A percentile compares a stretch with the other conserved stretches of the same genome.
phyloP scores from a whole-genome alignment of 768 basidiomycete genomes.

The Mycena rebaudengoi region DNA sequence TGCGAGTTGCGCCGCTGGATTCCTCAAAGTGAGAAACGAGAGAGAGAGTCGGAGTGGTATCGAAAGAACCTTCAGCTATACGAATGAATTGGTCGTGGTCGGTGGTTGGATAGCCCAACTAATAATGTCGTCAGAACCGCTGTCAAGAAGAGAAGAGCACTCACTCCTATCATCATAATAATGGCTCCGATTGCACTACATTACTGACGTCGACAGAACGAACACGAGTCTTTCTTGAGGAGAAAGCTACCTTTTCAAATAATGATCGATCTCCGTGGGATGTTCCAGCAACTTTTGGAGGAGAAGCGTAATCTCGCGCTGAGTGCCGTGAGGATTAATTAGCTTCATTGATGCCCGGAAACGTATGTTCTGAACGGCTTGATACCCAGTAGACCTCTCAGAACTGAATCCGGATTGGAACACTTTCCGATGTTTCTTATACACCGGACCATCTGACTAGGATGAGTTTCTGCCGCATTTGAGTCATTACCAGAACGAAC shows the following conservation, averaged over 20 bases:
- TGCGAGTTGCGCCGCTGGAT: slow-evolving; percentile 35
- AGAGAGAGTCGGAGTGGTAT: not conserved
- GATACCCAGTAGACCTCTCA: too few relatives aligned
- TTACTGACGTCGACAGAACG: not conserved
- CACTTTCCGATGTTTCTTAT: too few relatives aligned
- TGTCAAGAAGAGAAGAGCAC: not conserved
- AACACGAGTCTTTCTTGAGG: not conserved
- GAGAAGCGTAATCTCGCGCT: slow-evolving; percentile 21
- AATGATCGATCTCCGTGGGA: slow-evolving; percentile 15
- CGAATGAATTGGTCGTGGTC: slow-evolving; percentile 28
- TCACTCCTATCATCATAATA: slow-evolving; percentile 27
- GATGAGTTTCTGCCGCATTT: too few relatives aligned
- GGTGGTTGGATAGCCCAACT: slow-evolving; percentile 21
- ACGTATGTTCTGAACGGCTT: too few relatives aligned
- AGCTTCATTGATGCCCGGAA: too few relatives aligned
- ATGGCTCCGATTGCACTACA: slow-evolving; percentile 26
- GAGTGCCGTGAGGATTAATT: too few relatives aligned
- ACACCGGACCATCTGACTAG: too few relatives aligned
- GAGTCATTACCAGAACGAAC: too few relatives aligned
- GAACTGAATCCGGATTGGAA: too few relatives aligned
- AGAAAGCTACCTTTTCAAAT: slow-evolving; percentile 16
- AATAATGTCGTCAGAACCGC: not conserved
- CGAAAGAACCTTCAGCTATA: slow-evolving; percentile 36
- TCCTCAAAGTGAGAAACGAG: not conserved
- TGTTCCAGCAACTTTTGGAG: slow-evolving; percentile 17